Evolutionary conservation across 345 rosid genomes (phyloP).

Genomic region (Eucalyptus curtisii): DNA sequence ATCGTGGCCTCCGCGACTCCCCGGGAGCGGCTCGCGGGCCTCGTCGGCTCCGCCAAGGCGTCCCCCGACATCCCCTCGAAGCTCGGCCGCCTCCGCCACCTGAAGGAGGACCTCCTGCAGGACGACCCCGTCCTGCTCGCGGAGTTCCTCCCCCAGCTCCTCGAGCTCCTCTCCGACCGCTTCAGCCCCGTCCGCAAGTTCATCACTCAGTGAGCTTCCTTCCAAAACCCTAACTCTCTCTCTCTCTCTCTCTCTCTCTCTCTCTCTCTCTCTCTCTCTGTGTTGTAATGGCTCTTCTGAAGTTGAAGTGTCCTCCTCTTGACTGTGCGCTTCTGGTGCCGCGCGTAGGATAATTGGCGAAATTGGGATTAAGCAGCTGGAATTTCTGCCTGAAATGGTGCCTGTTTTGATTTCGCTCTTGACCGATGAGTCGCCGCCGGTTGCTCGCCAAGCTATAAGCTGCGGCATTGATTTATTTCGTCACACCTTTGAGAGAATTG

Average conservation of each 20-base stretch:
- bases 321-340: background rate
- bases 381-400: constrained; percentile 62
- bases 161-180: constrained; percentile 57
- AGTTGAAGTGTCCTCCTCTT: background rate
- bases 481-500: constrained; percentile 44
- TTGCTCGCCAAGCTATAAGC: constrained; percentile 71
- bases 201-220: constrained; percentile 47
- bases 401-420: constrained; percentile 59
- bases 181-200: constrained; percentile 71
- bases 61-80: constrained; percentile 52
- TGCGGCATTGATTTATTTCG: constrained; percentile 57
- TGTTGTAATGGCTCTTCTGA: background rate
- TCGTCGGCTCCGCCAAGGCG: constrained; percentile 42
- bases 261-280: no score
- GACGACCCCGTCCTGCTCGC: constrained; percentile 28
- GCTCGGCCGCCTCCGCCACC: constrained; percentile 46
- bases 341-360: constrained; percentile 69
- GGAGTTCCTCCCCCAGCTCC: constrained; percentile 62
- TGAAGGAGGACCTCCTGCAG: constrained; percentile 34
- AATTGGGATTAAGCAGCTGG: constrained; percentile 61
- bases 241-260: no score
- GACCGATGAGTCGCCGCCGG: constrained; percentile 79
- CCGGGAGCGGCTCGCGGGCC: constrained; percentile 36
- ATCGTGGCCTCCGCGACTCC: constrained; percentile 28
- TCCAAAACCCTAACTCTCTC: background rate